A percentile compares a stretch with the other conserved stretches of the same genome.
These are phyloP conservation scores for Cutaneotrichosporon mucoides DNA, from an alignment of 1,284 basidiomycete species.

Conservation along the genomic window DNA sequence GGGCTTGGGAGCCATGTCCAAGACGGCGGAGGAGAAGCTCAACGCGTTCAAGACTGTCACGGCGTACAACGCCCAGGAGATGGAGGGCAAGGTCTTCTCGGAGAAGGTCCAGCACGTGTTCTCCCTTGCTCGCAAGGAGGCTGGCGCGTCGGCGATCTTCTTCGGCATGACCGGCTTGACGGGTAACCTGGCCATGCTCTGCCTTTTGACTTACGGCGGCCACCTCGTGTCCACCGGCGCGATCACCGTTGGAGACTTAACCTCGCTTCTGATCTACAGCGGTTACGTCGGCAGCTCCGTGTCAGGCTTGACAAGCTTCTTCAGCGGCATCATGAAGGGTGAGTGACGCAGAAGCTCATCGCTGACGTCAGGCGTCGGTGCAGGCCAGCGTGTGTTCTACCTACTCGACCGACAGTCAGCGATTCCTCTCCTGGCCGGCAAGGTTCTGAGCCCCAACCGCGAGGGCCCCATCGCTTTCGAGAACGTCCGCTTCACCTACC, in stretches of 20 bases:
- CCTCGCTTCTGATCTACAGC: slow-evolving; percentile 86
- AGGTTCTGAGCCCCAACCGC: slow-evolving; percentile 55
- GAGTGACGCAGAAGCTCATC: neutral
- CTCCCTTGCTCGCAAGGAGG: slow-evolving; percentile 76
- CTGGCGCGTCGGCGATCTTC: slow-evolving; percentile 84
- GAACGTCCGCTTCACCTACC: slow-evolving; percentile 78
- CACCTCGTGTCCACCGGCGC: slow-evolving; percentile 79
- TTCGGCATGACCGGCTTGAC: slow-evolving; percentile 91
- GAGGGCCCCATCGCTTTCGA: slow-evolving; percentile 73
- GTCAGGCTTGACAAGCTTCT: slow-evolving; percentile 50
- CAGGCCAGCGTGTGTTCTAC: slow-evolving; percentile 87
- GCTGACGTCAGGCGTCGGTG: slow-evolving; percentile 59
- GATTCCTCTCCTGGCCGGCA: slow-evolving; percentile 65
- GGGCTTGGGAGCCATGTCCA: slow-evolving; percentile 90
- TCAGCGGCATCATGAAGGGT: slow-evolving; percentile 47
- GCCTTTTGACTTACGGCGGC: slow-evolving; percentile 87
- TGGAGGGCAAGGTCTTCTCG: slow-evolving; percentile 61
- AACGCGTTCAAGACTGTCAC: slow-evolving; percentile 92
- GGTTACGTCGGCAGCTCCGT: slow-evolving; percentile 57
- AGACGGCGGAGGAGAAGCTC: slow-evolving; percentile 84
- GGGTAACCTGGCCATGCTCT: slow-evolving; percentile 87
- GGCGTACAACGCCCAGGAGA: slow-evolving; percentile 70
- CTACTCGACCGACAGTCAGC: slow-evolving; percentile 75
- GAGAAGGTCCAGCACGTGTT: slow-evolving; percentile 65
- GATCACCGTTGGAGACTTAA: slow-evolving; percentile 87